Percentiles rank a stretch among this genome's conserved stretches.
These are phyloP conservation scores for Tetrapisispora pingtungensis DNA, from an alignment of 805 yeast species.

Conservation along the genomic window DNA sequence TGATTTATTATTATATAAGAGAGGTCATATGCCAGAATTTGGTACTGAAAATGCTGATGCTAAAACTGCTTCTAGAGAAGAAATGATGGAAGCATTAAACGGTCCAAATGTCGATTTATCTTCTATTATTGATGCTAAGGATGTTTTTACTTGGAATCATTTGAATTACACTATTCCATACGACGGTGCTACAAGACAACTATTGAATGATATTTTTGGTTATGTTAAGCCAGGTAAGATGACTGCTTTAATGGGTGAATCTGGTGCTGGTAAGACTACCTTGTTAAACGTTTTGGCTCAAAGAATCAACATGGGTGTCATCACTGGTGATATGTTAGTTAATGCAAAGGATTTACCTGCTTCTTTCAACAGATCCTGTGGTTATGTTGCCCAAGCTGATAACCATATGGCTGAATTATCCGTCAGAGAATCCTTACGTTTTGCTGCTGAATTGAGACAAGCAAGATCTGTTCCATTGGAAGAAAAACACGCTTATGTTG, in stretches of 20 bases:
- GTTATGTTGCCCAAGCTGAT: conserved; percentile 77
- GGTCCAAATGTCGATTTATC: conserved; percentile 27
- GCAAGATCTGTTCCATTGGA: conserved; percentile 43
- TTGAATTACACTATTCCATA: conserved; percentile 56
- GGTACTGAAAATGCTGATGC: conserved; percentile 30
- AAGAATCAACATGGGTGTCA: conserved; percentile 59
- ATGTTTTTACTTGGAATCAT: conserved; percentile 64
- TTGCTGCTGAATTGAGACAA: conserved; percentile 66
- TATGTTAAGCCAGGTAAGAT: conserved; percentile 74
- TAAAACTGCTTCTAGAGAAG: conserved; percentile 31
- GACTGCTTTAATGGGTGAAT: conserved; percentile 78
- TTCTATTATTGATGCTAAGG: conserved; percentile 31
- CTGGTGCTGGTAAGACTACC: conserved; percentile 84
- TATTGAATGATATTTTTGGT: conserved; percentile 50
- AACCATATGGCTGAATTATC: conserved; percentile 59
- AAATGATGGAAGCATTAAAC: conserved; percentile 31
- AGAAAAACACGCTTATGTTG: conserved; percentile 61
- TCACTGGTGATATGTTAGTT: conserved; percentile 63
- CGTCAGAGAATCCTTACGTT: conserved; percentile 63
- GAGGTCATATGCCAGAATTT: conserved; percentile 33
- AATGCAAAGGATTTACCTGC: conserved; percentile 51
- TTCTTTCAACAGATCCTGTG: conserved; percentile 68
- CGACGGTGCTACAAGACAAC: conserved; percentile 47
- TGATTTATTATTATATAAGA: conserved; percentile 35
- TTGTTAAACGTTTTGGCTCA: conserved; percentile 63